Evolutionary conservation across 2,329 filamentous ascomycete genomes (phyloP).

Genomic region (Epichloe coenophiala): DNA sequence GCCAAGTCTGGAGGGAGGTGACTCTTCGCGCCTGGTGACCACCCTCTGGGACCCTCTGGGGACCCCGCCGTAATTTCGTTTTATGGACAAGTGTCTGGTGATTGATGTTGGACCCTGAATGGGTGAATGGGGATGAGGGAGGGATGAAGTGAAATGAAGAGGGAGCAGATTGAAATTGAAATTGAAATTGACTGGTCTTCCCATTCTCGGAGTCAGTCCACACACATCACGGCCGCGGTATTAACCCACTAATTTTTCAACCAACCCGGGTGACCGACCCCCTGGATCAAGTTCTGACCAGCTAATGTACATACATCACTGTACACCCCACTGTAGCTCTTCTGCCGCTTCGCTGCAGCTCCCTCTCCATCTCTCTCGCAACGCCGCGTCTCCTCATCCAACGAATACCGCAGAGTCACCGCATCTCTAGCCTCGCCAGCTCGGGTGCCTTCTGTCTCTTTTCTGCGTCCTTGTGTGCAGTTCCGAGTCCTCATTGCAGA

Average conservation of each 20-base stretch:
- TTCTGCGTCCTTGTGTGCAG: not conserved
- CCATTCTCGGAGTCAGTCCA: too few relatives aligned
- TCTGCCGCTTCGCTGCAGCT: not conserved
- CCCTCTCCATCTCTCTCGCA: not conserved
- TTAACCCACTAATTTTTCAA: too few relatives aligned
- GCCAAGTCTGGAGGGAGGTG: not conserved
- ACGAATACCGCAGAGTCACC: not conserved
- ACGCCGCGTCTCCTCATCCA: not conserved
- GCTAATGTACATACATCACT: too few relatives aligned
- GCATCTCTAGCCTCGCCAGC: slow-evolving; percentile 2
- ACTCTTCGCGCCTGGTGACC: not conserved
- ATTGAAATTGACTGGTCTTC: too few relatives aligned
- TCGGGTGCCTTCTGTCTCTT: not conserved
- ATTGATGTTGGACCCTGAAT: not conserved
- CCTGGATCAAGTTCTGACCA: too few relatives aligned
- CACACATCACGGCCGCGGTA: too few relatives aligned
- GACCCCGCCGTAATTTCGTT: not conserved
- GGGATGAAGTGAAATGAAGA: not conserved
- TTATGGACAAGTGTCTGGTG: not conserved
- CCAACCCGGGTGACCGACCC: too few relatives aligned
- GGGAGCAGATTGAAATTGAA: not conserved
- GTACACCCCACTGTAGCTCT: not conserved
- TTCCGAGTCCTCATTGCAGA: not conserved
- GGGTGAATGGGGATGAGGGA: not conserved
- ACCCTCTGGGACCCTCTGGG: not conserved